A percentile compares a stretch with the other conserved stretches of the same genome.
These are phyloP conservation scores for Triangularia verruculosa DNA, from an alignment of 2,329 filamentous ascomycete species.

Conservation along the genomic window DNA sequence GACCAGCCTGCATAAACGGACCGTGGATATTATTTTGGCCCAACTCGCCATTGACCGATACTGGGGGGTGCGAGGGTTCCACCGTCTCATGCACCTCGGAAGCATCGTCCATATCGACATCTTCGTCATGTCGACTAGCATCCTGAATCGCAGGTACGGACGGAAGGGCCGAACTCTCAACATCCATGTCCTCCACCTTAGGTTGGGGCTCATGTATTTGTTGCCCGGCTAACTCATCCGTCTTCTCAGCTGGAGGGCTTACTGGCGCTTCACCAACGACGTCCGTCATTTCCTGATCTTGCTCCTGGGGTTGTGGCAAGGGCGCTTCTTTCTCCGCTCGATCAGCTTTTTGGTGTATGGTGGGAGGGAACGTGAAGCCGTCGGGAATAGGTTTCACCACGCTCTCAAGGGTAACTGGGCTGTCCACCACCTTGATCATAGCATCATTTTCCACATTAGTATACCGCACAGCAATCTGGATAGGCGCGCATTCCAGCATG, in stretches of 20 bases:
- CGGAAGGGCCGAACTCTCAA: constrained; percentile 33
- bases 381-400: background rate
- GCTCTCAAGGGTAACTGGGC: background rate
- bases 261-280: constrained; percentile 20
- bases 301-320: constrained; percentile 31
- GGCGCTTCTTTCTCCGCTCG: constrained; percentile 21
- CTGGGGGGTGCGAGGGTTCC: constrained; percentile 13
- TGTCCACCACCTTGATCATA: constrained; percentile 28
- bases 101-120: constrained; percentile 39
- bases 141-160: constrained; percentile 28
- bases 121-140: constrained; percentile 27
- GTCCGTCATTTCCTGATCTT: background rate
- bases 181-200: constrained; percentile 43
- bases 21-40: constrained; percentile 21
- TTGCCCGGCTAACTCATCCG: constrained; percentile 12
- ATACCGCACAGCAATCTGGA: constrained; percentile 45
- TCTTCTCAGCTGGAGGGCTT: constrained; percentile 22
- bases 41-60: constrained; percentile 24
- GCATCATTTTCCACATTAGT: constrained; percentile 48
- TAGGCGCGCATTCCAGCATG: constrained; percentile 38
- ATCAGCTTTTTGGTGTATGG: background rate
- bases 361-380: background rate
- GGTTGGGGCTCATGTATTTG: constrained; percentile 31
- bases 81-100: constrained; percentile 22
- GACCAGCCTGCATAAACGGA: constrained; percentile 19